phyloP scores from a whole-genome alignment of 768 basidiomycete genomes.

The Tylopilus rubrobrunneus region DNA sequence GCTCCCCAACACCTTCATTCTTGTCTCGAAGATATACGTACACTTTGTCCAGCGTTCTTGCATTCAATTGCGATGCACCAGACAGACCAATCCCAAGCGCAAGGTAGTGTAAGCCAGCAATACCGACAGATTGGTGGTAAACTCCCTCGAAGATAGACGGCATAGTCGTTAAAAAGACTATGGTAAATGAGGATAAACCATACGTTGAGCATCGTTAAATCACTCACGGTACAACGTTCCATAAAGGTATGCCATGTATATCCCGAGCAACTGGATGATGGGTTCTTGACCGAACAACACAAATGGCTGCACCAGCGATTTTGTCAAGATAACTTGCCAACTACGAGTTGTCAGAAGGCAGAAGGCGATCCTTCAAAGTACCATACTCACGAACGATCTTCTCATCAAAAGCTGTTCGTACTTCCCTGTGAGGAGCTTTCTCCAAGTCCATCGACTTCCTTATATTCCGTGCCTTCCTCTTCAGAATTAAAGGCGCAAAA shows the following conservation, averaged over 20 bases:
- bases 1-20: constrained; percentile 51
- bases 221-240: constrained; percentile 54
- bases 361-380: background rate
- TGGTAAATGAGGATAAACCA: background rate
- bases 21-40: constrained; percentile 48
- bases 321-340: constrained; percentile 48
- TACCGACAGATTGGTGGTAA: constrained; percentile 55
- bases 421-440: constrained; percentile 34
- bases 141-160: constrained; percentile 51
- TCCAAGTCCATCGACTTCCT: constrained; percentile 44
- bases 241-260: constrained; percentile 70
- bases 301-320: constrained; percentile 66
- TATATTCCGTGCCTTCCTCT: constrained; percentile 49
- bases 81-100: constrained; percentile 64
- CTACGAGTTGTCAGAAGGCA: constrained; percentile 27
- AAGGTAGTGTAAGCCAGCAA: constrained; percentile 66
- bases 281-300: constrained; percentile 54
- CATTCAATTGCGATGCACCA: constrained; percentile 50
- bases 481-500: constrained; percentile 33
- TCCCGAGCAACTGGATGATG: constrained; percentile 62
- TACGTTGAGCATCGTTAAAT: background rate
- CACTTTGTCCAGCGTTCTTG: constrained; percentile 50
- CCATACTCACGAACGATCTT: constrained; percentile 41
- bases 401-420: constrained; percentile 48
- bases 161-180: constrained; percentile 67